Percentiles rank a stretch among this genome's conserved stretches.
These are phyloP conservation scores for Trypanosoma brucei DNA, from an alignment of 208 protist genomes.

Conservation along the genomic window DNA sequence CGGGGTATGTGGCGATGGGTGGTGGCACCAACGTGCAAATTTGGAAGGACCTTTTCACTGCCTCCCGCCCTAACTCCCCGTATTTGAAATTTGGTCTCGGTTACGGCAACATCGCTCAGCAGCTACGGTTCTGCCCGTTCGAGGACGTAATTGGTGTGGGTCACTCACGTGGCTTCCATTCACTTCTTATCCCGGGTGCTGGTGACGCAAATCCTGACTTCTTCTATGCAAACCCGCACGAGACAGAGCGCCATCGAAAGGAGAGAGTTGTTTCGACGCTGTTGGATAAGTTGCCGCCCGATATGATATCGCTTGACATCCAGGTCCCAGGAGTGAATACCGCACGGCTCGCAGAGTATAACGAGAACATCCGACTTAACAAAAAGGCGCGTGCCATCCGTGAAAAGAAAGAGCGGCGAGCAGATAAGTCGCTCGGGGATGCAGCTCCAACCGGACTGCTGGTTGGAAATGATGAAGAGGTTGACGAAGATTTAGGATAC, in stretches of 20 bases:
- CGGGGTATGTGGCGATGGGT: conserved; percentile 83
- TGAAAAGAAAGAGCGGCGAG: conserved; percentile 78
- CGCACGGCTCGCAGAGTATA: conserved; percentile 73
- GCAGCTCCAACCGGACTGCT: conserved; percentile 45
- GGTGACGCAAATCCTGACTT: conserved; percentile 92
- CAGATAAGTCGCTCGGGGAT: conserved; percentile 45
- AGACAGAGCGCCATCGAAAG: conserved; percentile 88
- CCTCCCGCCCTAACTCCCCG: conserved; percentile 66
- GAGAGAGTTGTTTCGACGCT: conserved; percentile 80
- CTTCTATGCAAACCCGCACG: conserved; percentile 92
- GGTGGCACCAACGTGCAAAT: conserved; percentile 79
- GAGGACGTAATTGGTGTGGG: conserved; percentile 88
- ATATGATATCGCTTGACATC: conserved; percentile 90
- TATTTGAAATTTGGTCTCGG: conserved; percentile 87
- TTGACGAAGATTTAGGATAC: conserved; percentile 82
- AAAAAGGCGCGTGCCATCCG: conserved; percentile 76
- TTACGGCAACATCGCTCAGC: conserved; percentile 78
- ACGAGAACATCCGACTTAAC: conserved; percentile 76
- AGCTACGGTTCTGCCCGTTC: conserved; percentile 85
- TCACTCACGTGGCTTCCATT: conserved; percentile 87
- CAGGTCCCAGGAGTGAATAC: conserved; percentile 82
- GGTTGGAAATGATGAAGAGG: conserved; percentile 67
- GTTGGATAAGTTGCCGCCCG: conserved; percentile 91
- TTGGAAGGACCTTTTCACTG: conserved; percentile 81
- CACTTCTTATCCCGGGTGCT: conserved; percentile 82